phyloP scores from a whole-genome alignment of 495 filamentous ascomycete genomes.

The Cercophora sp. region DNA sequence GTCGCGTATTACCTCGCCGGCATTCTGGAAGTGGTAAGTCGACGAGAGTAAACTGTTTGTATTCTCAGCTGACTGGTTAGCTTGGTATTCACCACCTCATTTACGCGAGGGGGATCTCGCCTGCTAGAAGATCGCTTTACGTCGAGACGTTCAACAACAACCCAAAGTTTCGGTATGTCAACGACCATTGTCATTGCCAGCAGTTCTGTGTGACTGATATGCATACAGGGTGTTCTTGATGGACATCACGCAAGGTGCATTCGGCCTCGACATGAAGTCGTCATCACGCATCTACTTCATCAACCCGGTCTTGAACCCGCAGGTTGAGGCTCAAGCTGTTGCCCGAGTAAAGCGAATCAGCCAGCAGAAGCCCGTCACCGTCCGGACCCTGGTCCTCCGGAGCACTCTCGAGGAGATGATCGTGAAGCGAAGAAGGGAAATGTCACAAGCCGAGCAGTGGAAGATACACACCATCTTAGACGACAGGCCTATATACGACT shows the following conservation, averaged over 20 bases:
- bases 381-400: constrained; percentile 80
- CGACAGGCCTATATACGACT: constrained; percentile 69
- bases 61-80: too few relatives aligned
- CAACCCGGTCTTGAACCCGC: constrained; percentile 81
- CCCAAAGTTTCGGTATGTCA: constrained; percentile 44
- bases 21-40: constrained; percentile 64
- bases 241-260: constrained; percentile 83
- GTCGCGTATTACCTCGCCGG: constrained; percentile 79
- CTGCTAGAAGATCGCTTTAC: constrained; percentile 61
- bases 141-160: constrained; percentile 72
- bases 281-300: constrained; percentile 90
- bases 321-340: constrained; percentile 86
- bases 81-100: constrained; percentile 74
- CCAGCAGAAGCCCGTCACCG: constrained; percentile 72
- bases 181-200: too few relatives aligned
- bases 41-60: too few relatives aligned
- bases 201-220: too few relatives aligned
- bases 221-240: constrained; percentile 75
- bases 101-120: constrained; percentile 65
- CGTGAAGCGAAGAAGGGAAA: constrained; percentile 64
- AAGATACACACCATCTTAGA: constrained; percentile 69
- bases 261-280: constrained; percentile 76
- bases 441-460: constrained; percentile 70
- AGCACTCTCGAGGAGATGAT: constrained; percentile 86
- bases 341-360: constrained; percentile 88